Evolutionary conservation across 345 rosid species (phyloP), one percentile per base, ranked within the genome.

Genomic region (Salix koriyanagi): DNA sequence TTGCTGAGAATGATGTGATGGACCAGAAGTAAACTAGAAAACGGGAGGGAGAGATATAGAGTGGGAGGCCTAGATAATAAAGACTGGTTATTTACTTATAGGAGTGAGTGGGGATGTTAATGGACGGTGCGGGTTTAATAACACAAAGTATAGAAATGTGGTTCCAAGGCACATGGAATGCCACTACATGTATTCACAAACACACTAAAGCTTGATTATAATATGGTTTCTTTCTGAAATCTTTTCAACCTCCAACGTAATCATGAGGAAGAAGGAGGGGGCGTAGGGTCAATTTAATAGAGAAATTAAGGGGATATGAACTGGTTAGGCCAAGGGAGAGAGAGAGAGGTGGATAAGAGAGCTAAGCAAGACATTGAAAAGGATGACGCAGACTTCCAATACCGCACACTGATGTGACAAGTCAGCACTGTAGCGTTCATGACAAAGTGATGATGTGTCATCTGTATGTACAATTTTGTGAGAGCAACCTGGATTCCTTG

Each of bases 141-240:
- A 82, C 82, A 80, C 62, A 86, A 81, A 85, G 88, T 79, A 78
- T 56, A 76, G 78, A 60, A 46, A 73, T 75, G 75, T 72, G 87
- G 89, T 80, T 83, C 85, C 85, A 65, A 32, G 54, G 89, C 94
- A 88, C 91, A 89, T 88, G 96, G 83, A 79, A 50, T 81, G 87
- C 83, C 85, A 81, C 79, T 76, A 70, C 44, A 36, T 42, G 11
- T 48, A 48, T 70, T 18, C 34, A 64, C 77, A 70, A 58, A 56
- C 6, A 56, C 10, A 56, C 62, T 6, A 74, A 48, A 39, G 56
- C 67, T 9, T 32, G 7, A 3, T 37, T 37, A 56, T 5, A 32
- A 21, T 65, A 65, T 21, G 79, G 39, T 81, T 79, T 60, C 42
- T 14, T 77, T 28, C 36, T 56, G 28, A 28, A 11, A 19, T 65